Conservation (phyloP, 1,284 basidiomycete genomes). For the Rhodotorula sp. region DNA sequence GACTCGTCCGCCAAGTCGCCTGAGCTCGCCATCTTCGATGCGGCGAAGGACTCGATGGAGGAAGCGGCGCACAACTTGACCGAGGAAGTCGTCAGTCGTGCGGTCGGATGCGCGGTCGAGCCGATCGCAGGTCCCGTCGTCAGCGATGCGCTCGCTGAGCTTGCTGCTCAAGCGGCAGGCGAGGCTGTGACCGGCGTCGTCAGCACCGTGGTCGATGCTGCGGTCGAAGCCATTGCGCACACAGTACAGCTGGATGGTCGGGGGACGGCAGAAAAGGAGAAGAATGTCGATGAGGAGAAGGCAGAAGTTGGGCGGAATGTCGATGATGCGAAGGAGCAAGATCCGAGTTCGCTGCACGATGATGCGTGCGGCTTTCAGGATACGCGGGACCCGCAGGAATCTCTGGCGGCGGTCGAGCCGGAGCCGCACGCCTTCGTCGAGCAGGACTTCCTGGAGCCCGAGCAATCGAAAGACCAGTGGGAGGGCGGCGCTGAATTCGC, state of each 20-base stretch:
- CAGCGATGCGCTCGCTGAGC: conserved; percentile 3
- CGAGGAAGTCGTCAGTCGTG: neutral
- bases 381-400: neutral
- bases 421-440: neutral
- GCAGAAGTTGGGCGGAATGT: no score
- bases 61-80: neutral
- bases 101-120: neutral
- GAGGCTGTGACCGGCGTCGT: neutral
- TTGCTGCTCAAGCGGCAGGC: neutral
- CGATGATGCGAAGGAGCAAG: neutral
- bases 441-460: neutral
- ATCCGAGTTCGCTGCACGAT: neutral
- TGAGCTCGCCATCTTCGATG: no score
- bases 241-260: neutral
- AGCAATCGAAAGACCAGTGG: no score
- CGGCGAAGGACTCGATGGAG: neutral
- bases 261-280: neutral
- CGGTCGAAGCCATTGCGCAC: neutral
- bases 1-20: neutral
- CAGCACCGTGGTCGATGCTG: neutral
- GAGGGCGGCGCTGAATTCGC: no score
- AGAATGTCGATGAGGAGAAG: no score
- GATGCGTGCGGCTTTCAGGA: neutral
- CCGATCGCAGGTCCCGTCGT: neutral
- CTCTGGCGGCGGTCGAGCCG: neutral